Base-by-base conservation (phyloP, 2,329 filamentous ascomycete species). In the Botrytis pseudocinerea region DNA sequence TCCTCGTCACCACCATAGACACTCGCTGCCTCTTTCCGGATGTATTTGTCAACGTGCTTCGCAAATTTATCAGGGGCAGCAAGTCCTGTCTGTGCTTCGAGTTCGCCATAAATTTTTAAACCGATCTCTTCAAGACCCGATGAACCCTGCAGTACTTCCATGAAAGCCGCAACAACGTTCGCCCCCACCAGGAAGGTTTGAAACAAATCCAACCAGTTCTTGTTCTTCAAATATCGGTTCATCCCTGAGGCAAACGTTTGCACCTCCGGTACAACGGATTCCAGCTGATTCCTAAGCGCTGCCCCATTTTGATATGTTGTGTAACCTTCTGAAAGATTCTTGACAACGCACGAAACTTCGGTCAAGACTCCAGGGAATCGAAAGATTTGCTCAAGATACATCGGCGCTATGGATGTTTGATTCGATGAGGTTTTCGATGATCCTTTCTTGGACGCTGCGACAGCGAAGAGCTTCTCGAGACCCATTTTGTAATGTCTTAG, bases 1-100 rank as follows among this genome's bases (percentile, higher is more conserved):
- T 82, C 74, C 8, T 61, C 78, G 35, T 77, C 65, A 38, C 63
- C 70, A 14, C 63, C 70, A 69, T 72, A 72, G 9, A 69, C 70
- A 54, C 70, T 72, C 32, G 69, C 59, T 22, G 69, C 64, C 42
- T 75, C 72, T 63, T 75, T 70, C 22, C 69, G 64, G 32, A 75
- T 75, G 16, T 75, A 75, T 61, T 70, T 72, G 46, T 75, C 68
- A 35, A 74, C 74, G 35, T 74, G 69, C 40, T 72, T 74, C 44
- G 74, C 74, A 48, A 75, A 75, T 32, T 74, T 74, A 25, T 74
- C 66, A 12, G 74, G 72, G 6, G 74, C 74, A 35, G 69, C 69
- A 32, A 75, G 73, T 18, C 72, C 74, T 5, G 70, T 72, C 65
- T 75, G 73, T 35, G 74, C 74, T 63, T 72, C 69, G 22, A 75